Evolutionary conservation across 441 rosid species (phyloP).

Genomic region (Mallotus japonicus): DNA sequence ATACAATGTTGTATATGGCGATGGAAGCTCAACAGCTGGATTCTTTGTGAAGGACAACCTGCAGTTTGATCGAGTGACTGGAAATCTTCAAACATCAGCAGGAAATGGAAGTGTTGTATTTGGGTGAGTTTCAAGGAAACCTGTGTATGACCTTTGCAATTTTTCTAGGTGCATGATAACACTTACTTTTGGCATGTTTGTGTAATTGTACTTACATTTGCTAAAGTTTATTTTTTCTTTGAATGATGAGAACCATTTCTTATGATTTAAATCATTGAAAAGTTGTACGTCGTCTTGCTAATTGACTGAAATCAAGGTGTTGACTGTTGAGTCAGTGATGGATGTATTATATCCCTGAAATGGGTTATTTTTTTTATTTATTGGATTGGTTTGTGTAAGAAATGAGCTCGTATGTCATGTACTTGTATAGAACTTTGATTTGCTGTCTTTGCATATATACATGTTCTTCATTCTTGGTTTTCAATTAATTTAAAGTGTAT

Average conservation of each 20-base stretch:
- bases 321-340: neutral
- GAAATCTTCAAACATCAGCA: constrained; percentile 52
- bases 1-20: constrained; percentile 76
- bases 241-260: neutral
- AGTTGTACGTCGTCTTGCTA: neutral
- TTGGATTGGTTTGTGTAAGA: neutral
- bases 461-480: neutral
- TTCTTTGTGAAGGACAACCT: constrained; percentile 64
- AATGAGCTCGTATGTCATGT: neutral
- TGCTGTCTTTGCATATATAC: neutral
- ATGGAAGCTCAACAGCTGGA: constrained; percentile 79
- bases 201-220: neutral
- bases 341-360: neutral
- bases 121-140: constrained; percentile 53
- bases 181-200: neutral
- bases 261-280: neutral
- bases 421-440: too few relatives aligned
- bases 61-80: constrained; percentile 50
- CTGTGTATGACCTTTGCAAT: neutral
- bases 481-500: neutral
- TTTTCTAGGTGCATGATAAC: neutral
- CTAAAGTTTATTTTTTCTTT: neutral
- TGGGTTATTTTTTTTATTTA: neutral
- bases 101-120: constrained; percentile 63
- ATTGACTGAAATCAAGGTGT: neutral